Conservation (phyloP, 2,329 filamentous ascomycete species). For the Byssoonygena ceratinophila region DNA sequence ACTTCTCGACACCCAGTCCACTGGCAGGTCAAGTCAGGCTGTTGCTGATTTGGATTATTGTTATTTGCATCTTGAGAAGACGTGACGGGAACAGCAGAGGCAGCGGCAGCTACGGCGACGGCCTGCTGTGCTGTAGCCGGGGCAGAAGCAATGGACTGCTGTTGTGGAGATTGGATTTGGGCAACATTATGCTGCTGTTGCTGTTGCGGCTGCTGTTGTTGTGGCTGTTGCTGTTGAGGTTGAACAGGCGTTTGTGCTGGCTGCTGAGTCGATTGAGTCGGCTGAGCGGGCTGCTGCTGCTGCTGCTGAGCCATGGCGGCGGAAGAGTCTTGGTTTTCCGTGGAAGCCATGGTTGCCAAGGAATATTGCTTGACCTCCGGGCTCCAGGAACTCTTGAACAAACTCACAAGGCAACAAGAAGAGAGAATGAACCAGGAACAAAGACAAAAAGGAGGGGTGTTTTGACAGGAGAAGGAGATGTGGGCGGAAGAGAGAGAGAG, state of each 20-base stretch:
- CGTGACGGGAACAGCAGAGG: conserved; percentile 29
- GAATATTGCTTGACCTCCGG: conserved; percentile 17
- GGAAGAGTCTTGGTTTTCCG: conserved; percentile 29
- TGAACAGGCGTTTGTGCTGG: conserved; percentile 7
- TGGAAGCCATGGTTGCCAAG: conserved; percentile 29
- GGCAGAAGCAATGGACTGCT: conserved; percentile 21
- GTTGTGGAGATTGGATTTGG: conserved; percentile 18
- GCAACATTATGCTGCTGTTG: conserved; percentile 17
- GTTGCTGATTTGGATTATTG: conserved; percentile 22
- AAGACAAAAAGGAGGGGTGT: not conserved
- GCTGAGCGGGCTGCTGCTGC: conserved; percentile 15
- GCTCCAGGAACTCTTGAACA: conserved; percentile 3
- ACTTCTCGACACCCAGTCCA: conserved; percentile 55
- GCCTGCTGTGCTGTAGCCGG: conserved; percentile 27
- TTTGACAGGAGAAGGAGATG: not conserved
- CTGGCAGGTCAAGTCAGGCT: conserved; percentile 43
- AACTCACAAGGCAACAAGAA: not conserved
- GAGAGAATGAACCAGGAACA: not conserved
- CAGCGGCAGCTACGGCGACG: conserved; percentile 28
- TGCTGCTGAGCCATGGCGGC: conserved; percentile 19
- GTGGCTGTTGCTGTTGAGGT: conserved; percentile 9
- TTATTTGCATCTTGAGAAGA: conserved; percentile 15
- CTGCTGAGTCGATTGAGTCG: conserved; percentile 9
- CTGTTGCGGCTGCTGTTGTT: conserved; percentile 14
- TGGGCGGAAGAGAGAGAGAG: conserved; percentile 8